Conservation (phyloP, 2,329 filamentous ascomycete species). For the Neocucurbitaria cava region DNA sequence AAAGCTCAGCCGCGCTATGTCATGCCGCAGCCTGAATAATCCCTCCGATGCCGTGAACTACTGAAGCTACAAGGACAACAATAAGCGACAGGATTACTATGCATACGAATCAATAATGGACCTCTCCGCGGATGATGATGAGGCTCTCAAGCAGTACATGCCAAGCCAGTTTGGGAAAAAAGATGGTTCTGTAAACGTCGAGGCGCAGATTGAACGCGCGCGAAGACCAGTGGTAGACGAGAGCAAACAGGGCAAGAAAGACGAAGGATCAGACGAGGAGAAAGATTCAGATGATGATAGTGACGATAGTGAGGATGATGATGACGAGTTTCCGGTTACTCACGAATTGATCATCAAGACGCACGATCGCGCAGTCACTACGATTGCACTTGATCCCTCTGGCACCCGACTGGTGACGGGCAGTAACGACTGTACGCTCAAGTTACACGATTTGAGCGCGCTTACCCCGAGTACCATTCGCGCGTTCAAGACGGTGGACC, state of each 20-base stretch:
- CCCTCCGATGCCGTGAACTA: not conserved
- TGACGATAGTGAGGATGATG: slow-evolving; percentile 68
- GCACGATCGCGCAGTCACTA: slow-evolving; percentile 86
- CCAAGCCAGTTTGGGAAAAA: slow-evolving; percentile 87
- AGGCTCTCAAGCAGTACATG: slow-evolving; percentile 77
- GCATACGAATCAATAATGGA: slow-evolving; percentile 23
- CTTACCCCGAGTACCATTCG: slow-evolving; percentile 95
- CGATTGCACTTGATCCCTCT: slow-evolving; percentile 81
- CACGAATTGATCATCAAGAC: slow-evolving; percentile 94
- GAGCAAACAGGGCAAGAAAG: slow-evolving; percentile 36
- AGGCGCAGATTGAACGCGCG: slow-evolving; percentile 80
- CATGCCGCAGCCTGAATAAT: not conserved
- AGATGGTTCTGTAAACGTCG: slow-evolving; percentile 73
- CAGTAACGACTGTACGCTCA: slow-evolving; percentile 88
- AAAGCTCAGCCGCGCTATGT: slow-evolving; percentile 1
- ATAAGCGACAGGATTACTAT: slow-evolving; percentile 10
- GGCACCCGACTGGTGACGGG: slow-evolving; percentile 88
- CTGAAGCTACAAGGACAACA: not conserved
- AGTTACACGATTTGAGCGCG: slow-evolving; percentile 92
- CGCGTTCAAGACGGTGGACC: slow-evolving; percentile 91
- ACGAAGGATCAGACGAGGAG: slow-evolving; percentile 38
- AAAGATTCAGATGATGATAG: slow-evolving; percentile 56
- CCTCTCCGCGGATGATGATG: slow-evolving; percentile 58
- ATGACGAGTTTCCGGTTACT: slow-evolving; percentile 89
- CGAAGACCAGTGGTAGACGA: slow-evolving; percentile 63